Conservation (phyloP, 2,329 filamentous ascomycete species). For the Aschersonia sp. region DNA sequence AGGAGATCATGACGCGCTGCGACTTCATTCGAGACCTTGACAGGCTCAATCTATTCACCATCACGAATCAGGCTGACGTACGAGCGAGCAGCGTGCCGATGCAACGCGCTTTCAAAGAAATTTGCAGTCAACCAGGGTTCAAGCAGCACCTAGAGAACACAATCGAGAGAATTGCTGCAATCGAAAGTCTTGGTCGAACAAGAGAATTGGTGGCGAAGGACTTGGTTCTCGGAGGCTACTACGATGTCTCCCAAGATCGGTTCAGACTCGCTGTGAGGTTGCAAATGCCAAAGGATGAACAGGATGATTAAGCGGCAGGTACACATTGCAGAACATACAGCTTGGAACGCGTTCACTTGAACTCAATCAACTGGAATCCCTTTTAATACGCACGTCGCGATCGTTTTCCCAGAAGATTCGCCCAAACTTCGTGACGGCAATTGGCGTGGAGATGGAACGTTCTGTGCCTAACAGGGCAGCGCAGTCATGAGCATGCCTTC, state of each 20-base stretch:
- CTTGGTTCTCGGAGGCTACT: slow-evolving; percentile 71
- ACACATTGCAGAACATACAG: too few relatives aligned
- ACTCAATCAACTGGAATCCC: too few relatives aligned
- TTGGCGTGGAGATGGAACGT: too few relatives aligned
- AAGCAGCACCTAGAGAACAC: slow-evolving; percentile 71
- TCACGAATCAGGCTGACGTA: slow-evolving; percentile 75
- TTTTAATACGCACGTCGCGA: too few relatives aligned
- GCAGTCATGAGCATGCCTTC: too few relatives aligned
- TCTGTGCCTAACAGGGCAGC: too few relatives aligned
- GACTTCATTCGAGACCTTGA: slow-evolving; percentile 93
- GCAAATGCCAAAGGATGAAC: slow-evolving; percentile 24
- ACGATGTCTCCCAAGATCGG: slow-evolving; percentile 40
- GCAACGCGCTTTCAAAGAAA: slow-evolving; percentile 80
- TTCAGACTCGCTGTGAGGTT: slow-evolving; percentile 27
- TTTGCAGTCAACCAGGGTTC: slow-evolving; percentile 66
- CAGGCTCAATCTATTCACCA: slow-evolving; percentile 88
- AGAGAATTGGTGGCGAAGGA: slow-evolving; percentile 93
- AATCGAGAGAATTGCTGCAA: slow-evolving; percentile 73
- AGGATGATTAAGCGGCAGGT: neutral
- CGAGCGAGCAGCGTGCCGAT: slow-evolving; percentile 91
- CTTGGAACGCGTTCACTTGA: too few relatives aligned
- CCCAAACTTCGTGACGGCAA: too few relatives aligned
- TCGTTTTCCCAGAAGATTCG: too few relatives aligned
- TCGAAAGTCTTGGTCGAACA: slow-evolving; percentile 88
- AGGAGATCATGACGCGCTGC: slow-evolving; percentile 87